Base-by-base conservation (phyloP, 345 rosid genomes). In the Sonneratia caseolaris region DNA sequence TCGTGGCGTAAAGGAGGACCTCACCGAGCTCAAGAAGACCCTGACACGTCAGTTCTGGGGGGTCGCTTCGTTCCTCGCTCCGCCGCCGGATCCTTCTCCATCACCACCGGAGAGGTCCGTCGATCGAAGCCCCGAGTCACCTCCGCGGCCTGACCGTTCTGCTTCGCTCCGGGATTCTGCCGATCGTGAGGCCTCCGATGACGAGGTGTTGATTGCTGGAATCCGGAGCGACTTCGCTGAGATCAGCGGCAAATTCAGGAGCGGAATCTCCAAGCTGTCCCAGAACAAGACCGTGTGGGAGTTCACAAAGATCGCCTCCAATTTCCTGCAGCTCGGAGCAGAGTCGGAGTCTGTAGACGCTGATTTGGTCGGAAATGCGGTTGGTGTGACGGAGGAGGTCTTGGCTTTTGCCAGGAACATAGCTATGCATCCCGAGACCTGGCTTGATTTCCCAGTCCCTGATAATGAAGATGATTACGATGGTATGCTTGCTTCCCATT, bases 391-490 rank as follows among this genome's bases (percentile, higher is more conserved):
- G 1, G 94, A 90, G 74, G 99, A 92, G 73, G 96, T 86, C 11
- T 77, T 92, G 8, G 82, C 86, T 37, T 95, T 95, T 66, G 97
- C 90, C 3, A 89, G 85, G 78, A 90, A 90, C 76, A 77, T 90
- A 40, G 86, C 97, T n/a, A 79, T 84, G 97, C 96, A 95, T 88
- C 97, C 97, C 0, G 91, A 86, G 81, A 92, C 99, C 72, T 95
- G 99, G 99, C 78, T 92, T 2, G 91, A 90, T 81, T 95, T 95
- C 72, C 98, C 97, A 35, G 74, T 90, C 10, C 87, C 86, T 10
- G 89, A 87, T 7, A 82, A 82, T 7, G 82, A 81, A 40, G 88
- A 82, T 38, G 87, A 82, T 70, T 92, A 86, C 70, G 94, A 90
- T 72, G 98, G 98, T 90, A 79, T 48, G 38, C 67, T 71, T 59